Evolutionary conservation across 164 flowering plant species (phyloP).

Genomic region (Magnolia changhungtana): DNA sequence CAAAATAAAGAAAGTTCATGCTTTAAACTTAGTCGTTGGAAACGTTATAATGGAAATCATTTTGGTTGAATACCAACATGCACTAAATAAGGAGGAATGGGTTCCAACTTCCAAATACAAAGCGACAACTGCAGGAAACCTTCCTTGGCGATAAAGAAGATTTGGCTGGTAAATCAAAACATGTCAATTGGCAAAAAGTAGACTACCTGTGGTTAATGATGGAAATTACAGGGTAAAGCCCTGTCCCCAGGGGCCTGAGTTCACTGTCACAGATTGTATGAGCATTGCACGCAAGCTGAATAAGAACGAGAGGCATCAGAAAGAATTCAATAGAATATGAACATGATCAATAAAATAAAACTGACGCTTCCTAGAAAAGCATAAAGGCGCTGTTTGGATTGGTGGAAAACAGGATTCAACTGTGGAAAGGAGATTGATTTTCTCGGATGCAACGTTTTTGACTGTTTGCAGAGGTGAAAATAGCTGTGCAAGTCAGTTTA

Average conservation of each 20-base stretch:
- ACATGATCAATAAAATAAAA: not conserved
- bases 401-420: no score
- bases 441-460: no score
- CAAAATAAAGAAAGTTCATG: not conserved
- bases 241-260: constrained; percentile 87
- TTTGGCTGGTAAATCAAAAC: not conserved
- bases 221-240: constrained; percentile 87
- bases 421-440: no score
- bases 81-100: not conserved
- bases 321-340: not conserved
- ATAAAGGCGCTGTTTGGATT: not conserved
- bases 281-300: constrained; percentile 97
- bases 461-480: no score
- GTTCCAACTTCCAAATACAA: not conserved
- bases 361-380: not conserved
- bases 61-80: not conserved
- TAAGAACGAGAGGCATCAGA: not conserved
- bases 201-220: constrained; percentile 92
- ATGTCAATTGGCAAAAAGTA: not conserved
- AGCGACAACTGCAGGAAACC: not conserved
- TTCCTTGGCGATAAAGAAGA: not conserved
- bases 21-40: not conserved
- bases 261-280: constrained; percentile 96
- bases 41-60: not conserved
- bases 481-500: no score